These are phyloP conservation scores for Xerocomus nothofagi DNA, from an alignment of 1,284 basidiomycete species.

Conservation along the genomic window DNA sequence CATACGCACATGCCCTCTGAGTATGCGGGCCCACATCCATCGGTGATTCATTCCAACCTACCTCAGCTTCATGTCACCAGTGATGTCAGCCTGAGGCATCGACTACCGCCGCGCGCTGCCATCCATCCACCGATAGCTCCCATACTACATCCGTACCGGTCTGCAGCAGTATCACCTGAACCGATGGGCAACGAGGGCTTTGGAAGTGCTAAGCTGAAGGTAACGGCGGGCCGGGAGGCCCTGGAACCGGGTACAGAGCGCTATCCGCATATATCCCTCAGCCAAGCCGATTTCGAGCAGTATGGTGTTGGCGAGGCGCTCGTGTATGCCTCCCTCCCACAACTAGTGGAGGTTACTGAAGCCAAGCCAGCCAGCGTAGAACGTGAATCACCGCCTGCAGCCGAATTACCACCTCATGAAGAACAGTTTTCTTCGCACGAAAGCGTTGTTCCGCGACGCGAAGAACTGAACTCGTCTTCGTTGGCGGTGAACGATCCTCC, in stretches of 20 bases:
- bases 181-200: background rate
- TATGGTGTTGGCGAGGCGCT: slow-evolving; percentile 50
- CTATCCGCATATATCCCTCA: slow-evolving; percentile 34
- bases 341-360: background rate
- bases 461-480: slow-evolving; percentile 9
- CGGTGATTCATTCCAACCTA: slow-evolving; percentile 24
- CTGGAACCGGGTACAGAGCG: background rate
- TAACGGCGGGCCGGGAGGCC: background rate
- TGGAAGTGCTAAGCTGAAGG: background rate
- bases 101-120: slow-evolving; percentile 49
- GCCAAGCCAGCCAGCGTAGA: background rate
- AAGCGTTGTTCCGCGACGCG: background rate
- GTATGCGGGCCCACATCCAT: slow-evolving; percentile 52
- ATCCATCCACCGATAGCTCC: slow-evolving; percentile 20
- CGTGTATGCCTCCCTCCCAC: slow-evolving; percentile 37
- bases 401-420: background rate
- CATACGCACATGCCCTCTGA: slow-evolving; percentile 34
- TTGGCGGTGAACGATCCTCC: slow-evolving; percentile 36
- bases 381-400: background rate
- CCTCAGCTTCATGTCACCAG: slow-evolving; percentile 27
- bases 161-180: background rate
- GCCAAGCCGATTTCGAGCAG: slow-evolving; percentile 37
- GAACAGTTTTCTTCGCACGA: slow-evolving; percentile 4
- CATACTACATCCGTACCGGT: slow-evolving; percentile 29
- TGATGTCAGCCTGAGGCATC: slow-evolving; percentile 46